Evolutionary conservation across 805 yeast species (phyloP), one percentile per base, ranked within the genome.

Genomic region (Millerozyma miso): DNA sequence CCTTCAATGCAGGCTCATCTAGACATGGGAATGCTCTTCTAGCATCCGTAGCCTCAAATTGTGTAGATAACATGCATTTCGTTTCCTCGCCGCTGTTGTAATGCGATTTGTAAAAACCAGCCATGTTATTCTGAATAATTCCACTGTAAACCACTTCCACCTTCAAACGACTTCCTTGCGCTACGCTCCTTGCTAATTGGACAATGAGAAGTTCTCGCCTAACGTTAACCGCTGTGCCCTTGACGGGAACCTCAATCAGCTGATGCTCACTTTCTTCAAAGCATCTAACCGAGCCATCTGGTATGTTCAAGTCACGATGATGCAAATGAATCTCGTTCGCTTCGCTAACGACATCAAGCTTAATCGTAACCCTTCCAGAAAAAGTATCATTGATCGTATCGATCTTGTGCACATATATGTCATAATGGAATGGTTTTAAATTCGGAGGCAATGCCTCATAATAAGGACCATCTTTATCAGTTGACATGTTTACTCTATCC

Each of bases 381-480:
- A 74, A 81, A 1, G 71, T 58, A 49, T 71, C 73, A 31, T 63
- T 62, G 5, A 53, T 60, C 20, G 71, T 60, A 53, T 82, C 76
- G 32, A 95, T 88, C 53, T 81, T 83, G 41, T 81, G 66, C 15
- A 80, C 73, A 29, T 64, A 44, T 14, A 93, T 61, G 42, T 80
- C 77, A 60, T 93, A 91, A 63, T 85, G 86, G 31, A 67, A 53
- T 31, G 99, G 97, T 45, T 74, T 74, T 47, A 89, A 84, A 41
- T 76, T 69, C 38, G 70, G 69, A 53, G 87, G 95, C 47, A 81
- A 77, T 3, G 80, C 73, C 47, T 69, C 69, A 49, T 69, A 69
- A 52, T 68, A 68, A 4, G 60, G 60, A 16, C 23, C 33, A 14
- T 31, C 31, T 18, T 36, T 36, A 12, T 31, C 19, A 10, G n/a